Conservation (phyloP, 2,329 filamentous ascomycete species). For the Fragosphaeria purpurea region DNA sequence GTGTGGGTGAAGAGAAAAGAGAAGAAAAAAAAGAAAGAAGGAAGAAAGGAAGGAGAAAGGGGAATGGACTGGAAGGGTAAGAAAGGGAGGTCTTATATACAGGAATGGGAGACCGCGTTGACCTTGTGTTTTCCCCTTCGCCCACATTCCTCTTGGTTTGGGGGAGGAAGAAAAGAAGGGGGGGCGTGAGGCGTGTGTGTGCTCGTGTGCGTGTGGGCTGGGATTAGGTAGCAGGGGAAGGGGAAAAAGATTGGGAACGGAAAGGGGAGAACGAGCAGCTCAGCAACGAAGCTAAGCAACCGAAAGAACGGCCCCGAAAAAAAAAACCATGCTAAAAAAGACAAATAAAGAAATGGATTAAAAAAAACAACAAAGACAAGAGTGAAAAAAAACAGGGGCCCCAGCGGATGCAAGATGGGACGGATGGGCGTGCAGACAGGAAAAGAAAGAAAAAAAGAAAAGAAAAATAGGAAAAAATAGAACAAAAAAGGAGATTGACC, state of each 20-base stretch:
- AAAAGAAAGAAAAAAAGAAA: neutral
- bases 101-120: constrained; percentile 4
- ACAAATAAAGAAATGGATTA: too few species aligned
- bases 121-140: constrained; percentile 1
- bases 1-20: constrained; percentile 39
- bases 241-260: neutral
- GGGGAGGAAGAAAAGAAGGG: neutral
- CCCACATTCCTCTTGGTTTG: neutral
- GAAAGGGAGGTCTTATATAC: constrained; percentile 17
- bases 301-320: too few species aligned
- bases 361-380: neutral
- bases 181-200: neutral
- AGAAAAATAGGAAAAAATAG: neutral
- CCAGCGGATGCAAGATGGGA: constrained; percentile 7
- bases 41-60: constrained; percentile 14
- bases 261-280: neutral
- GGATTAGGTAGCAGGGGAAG: neutral
- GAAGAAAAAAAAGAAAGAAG: constrained; percentile 23
- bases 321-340: too few species aligned
- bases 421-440: neutral
- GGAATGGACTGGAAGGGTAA: constrained; percentile 3
- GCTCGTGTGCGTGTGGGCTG: too few species aligned
- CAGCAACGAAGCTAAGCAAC: neutral
- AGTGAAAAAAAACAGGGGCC: constrained; percentile 1
- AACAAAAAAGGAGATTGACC: constrained; percentile 12